Conservation (phyloP, 495 filamentous ascomycete species). For the Hypoxylon subgilvum region DNA sequence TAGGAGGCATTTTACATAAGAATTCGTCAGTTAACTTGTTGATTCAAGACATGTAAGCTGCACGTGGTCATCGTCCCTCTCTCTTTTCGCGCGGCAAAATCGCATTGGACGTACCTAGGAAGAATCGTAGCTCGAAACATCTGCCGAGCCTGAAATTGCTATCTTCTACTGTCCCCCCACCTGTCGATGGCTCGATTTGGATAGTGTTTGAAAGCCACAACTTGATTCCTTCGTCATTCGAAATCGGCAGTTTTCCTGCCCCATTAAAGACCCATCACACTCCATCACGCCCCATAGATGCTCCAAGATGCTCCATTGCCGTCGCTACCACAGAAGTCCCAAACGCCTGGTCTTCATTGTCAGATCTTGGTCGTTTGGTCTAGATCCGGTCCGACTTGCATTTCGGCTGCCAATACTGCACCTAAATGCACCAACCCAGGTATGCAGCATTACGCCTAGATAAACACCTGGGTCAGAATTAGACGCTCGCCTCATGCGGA, state of each 20-base stretch:
- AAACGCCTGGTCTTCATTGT: slow-evolving; percentile 24
- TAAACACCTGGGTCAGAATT: slow-evolving; percentile 3
- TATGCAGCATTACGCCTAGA: slow-evolving; percentile 15
- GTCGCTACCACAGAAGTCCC: slow-evolving; percentile 13
- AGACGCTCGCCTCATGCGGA: slow-evolving; percentile 5
- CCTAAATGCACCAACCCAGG: too few species aligned
- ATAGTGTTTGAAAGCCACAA: slow-evolving; percentile 25
- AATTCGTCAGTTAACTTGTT: too few species aligned
- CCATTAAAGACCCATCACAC: slow-evolving; percentile 3
- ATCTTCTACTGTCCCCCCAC: slow-evolving; percentile 22
- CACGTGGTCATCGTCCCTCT: slow-evolving; percentile 29
- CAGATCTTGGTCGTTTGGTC: slow-evolving; percentile 22
- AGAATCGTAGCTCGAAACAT: slow-evolving; percentile 8
- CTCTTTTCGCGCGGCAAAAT: slow-evolving; percentile 30
- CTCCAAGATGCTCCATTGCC: background rate
- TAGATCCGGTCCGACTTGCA: slow-evolving; percentile 27
- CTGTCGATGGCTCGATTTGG: slow-evolving; percentile 34
- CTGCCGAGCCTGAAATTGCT: slow-evolving; percentile 30
- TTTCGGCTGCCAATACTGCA: slow-evolving; percentile 12
- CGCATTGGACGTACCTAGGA: slow-evolving; percentile 8
- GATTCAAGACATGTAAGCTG: slow-evolving; percentile 15
- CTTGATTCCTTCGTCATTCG: slow-evolving; percentile 29
- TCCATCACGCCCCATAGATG: background rate
- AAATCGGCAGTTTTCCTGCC: slow-evolving; percentile 34
- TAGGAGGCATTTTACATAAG: background rate